Conservation (phyloP, 768 basidiomycete species). For the Tulasnella sp. region DNA sequence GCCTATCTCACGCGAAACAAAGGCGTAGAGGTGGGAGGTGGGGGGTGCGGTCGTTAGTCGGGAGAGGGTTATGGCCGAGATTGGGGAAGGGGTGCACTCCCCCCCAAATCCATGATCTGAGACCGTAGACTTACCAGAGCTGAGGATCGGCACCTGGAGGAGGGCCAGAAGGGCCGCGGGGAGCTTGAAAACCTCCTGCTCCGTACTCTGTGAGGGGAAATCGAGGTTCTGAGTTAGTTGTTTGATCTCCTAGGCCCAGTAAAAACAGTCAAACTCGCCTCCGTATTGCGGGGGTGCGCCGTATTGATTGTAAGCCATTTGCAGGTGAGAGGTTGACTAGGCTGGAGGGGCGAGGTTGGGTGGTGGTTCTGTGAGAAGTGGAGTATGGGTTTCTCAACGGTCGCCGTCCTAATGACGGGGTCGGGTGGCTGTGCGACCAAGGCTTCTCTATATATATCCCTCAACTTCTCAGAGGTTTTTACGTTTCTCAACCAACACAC, state of each 20-base stretch:
- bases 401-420: constrained; percentile 3
- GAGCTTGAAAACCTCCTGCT: constrained; percentile 6
- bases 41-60: not conserved
- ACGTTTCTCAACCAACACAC: not conserved
- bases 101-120: not conserved
- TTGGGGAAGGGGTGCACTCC: not conserved
- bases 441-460: not conserved
- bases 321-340: not conserved
- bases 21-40: not conserved
- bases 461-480: not conserved
- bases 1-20: not conserved
- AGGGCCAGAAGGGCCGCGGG: not conserved
- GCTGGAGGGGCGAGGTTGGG: not conserved
- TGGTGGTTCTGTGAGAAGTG: constrained; percentile 12
- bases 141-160: constrained; percentile 32
- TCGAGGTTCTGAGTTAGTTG: not conserved
- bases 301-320: constrained; percentile 28
- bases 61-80: not conserved
- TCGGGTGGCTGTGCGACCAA: constrained; percentile 16
- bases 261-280: not conserved
- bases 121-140: constrained; percentile 26
- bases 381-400: not conserved
- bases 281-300: constrained; percentile 24
- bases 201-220: not conserved
- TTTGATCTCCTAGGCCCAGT: not conserved